Evolutionary conservation across 140 eudicot species (phyloP), one percentile per base, ranked within the genome.

Genomic region (Flaveria floridana): DNA sequence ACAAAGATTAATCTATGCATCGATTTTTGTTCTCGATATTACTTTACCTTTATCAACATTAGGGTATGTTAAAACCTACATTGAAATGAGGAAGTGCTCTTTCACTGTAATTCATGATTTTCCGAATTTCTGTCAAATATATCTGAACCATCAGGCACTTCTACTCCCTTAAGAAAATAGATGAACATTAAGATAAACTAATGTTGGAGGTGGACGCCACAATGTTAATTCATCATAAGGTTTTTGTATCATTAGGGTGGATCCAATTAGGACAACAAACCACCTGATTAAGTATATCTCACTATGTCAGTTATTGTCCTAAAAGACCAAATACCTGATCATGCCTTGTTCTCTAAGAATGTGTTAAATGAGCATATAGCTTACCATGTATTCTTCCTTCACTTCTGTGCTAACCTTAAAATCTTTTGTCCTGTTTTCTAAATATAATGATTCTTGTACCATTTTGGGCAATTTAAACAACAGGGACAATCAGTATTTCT

Each of bases 121-220:
- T 21, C 11, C 1, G 39, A 65, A 65, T 41, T 37, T 37, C 0
- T 0, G 47, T 28, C n/a, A 6, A 15, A 15, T 30, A 15, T 30
- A 4, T 63, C 2, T 63, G 21, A 63, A 26, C 42, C 42, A 61
- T 28, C 14, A 30, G 6, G 70, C 39, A 16, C 48, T 57, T 64
- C 11, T 21, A 8, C 8, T 19, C 25, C 52, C 6, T 16, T n/a
- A 65, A 37, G 47, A 65, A 65, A 18, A 39, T 37, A 15, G 50
- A n/a, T 5, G 11, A 39, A 65, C 13, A 63, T 37, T 14, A 28
- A 63, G 47, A 28, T 63, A 6, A 63, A 63, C 48, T 63, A 63
- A 28, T 26, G 47, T 63, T 37, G 53, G 71, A 39, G 71, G 52
- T 65, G 71, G 52, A 41, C 11, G 4, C 72, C 19, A 39, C 52